A percentile compares a stretch with the other conserved stretches of the same genome.
phyloP scores from a whole-genome alignment of 2,329 filamentous ascomycete genomes.

The Fonsecaea erecta region DNA sequence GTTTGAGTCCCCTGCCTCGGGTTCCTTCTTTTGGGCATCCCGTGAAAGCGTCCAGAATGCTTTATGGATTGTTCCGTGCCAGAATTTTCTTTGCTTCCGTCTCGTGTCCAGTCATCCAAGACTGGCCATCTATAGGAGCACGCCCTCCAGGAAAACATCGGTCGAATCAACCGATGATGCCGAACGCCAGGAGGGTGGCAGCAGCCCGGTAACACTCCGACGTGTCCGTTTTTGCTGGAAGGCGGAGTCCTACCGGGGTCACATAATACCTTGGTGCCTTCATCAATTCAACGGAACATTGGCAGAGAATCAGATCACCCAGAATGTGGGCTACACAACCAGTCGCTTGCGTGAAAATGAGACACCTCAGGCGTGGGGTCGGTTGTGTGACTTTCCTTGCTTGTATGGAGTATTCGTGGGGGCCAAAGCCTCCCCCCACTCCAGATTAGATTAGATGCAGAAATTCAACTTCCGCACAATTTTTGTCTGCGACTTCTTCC shows the following conservation, averaged over 20 bases:
- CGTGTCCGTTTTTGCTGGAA: neutral
- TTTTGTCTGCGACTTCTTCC: neutral
- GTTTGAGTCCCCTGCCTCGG: neutral
- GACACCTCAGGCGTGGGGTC: neutral
- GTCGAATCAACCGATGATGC: neutral
- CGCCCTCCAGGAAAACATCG: neutral
- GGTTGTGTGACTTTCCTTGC: neutral
- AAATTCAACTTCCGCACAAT: neutral
- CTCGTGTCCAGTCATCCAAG: neutral
- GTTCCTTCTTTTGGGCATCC: slow-evolving; percentile 10
- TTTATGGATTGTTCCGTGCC: neutral
- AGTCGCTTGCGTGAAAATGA: neutral
- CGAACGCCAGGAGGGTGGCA: neutral
- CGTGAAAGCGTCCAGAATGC: neutral
- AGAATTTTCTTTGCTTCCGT: no score
- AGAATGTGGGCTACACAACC: neutral
- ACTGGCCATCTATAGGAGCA: neutral
- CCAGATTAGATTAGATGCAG: slow-evolving; percentile 13
- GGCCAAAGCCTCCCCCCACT: neutral
- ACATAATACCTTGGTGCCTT: neutral
- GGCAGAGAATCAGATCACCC: neutral
- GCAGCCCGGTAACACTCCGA: neutral
- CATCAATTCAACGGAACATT: neutral
- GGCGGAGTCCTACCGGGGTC: neutral
- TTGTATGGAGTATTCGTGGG: no score